Evolutionary conservation across 768 basidiomycete species (phyloP), one percentile per base, ranked within the genome.

Genomic region (Asterophora lycoperdoides): DNA sequence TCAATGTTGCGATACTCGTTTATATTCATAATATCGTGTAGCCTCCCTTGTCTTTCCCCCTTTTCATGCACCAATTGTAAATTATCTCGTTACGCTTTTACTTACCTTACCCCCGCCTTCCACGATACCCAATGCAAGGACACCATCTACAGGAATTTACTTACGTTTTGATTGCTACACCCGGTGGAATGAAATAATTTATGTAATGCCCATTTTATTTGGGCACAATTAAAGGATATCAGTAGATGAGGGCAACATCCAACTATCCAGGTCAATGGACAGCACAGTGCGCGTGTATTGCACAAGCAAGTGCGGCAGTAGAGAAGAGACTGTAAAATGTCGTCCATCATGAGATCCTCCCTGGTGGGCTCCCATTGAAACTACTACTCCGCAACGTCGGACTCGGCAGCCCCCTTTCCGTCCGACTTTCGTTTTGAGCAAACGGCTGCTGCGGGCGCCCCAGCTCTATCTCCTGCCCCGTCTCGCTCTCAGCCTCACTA

Each of bases 381-480:
- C 56, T 60, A 29, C 37, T 53, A 49, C 52, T 60, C 50, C 84
- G 72, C 68, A 86, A 62, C 54, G 80, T 72, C 5, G 85, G 85
- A 59, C 82, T 86, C 41, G 75, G 69, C 33, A 86, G 53, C 33
- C 85, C 83, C n/a, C 83, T 67, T 62, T 83, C 85, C 17, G 70
- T 69, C 57, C 84, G 67, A 57, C 77, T 81, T 57, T 74, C 77
- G 49, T 80, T 76, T 40, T 73, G 46, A 29, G 55, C 48, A 15
- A 56, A 56, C n/a, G 49, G 48, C 38, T 56, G 43, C 20, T 51
- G 53, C 40, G 55, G 42, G 19, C 51, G 59, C 2, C 71, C 73
- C 51, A 78, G 60, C 56, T 77, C 75, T 15, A 78, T 65, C 61
- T 76, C 74, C 40, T 74, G 68, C 35, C 60, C 64, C 14, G 56